Percentiles rank a stretch among this genome's conserved stretches.
These are phyloP conservation scores for Aspergillus cavernicola DNA, from an alignment of 495 filamentous ascomycete species.

Conservation along the genomic window DNA sequence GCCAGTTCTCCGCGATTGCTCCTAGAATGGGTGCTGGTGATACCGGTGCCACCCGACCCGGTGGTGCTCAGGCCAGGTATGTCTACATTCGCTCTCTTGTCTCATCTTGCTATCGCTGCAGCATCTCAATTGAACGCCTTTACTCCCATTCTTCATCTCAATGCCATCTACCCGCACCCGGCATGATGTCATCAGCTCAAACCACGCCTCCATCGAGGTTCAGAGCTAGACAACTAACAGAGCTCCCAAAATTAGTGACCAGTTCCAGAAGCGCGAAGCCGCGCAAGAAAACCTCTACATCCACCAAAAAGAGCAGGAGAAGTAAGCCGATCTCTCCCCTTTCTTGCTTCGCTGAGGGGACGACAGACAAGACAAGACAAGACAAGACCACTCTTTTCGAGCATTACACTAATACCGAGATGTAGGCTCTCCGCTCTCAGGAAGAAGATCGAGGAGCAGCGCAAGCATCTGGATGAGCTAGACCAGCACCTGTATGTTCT, in stretches of 20 bases:
- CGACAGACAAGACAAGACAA: too few species aligned
- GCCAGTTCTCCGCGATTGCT: conserved; percentile 60
- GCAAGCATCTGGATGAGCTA: conserved; percentile 76
- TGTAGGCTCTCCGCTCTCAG: conserved; percentile 58
- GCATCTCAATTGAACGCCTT: neutral
- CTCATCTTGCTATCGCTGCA: neutral
- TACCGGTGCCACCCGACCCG: conserved; percentile 57
- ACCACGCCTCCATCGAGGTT: neutral
- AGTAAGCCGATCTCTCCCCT: conserved; percentile 44
- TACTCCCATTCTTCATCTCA: neutral
- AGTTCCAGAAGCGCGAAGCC: conserved; percentile 86
- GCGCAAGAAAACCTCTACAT: conserved; percentile 83
- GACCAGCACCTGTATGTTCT: conserved; percentile 73
- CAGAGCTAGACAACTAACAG: neutral
- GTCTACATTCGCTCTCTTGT: conserved; percentile 7
- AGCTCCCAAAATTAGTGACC: conserved; percentile 56
- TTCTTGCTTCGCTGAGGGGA: too few species aligned
- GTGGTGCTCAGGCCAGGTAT: conserved; percentile 34
- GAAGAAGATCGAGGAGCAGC: conserved; percentile 75
- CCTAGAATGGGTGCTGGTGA: conserved; percentile 65
- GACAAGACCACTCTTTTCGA: too few species aligned
- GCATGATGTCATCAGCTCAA: conserved; percentile 23
- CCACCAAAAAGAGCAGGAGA: conserved; percentile 76
- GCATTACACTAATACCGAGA: neutral
- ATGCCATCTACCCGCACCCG: neutral